A percentile compares a stretch with the other conserved stretches of the same genome.
These are phyloP conservation scores for Debaryomyces prosopidis DNA, from an alignment of 805 yeast genomes.

Conservation along the genomic window DNA sequence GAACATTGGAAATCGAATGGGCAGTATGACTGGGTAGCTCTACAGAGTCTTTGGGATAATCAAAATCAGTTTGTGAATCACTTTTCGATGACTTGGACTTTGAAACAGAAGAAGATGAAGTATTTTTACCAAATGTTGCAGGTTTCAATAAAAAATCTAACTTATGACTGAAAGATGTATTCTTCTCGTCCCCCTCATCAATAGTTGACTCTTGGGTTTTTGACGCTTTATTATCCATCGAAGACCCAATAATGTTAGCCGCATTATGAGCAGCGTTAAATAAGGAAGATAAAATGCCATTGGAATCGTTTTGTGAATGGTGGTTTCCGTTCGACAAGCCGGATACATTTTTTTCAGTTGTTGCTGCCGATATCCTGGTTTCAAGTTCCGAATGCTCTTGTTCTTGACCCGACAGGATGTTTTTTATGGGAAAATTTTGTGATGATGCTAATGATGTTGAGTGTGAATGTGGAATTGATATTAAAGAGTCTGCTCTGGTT, in stretches of 20 bases:
- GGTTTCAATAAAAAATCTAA: conserved; percentile 26
- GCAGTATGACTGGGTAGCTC: neutral
- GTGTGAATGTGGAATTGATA: neutral
- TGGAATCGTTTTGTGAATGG: conserved; percentile 5
- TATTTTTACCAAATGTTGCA: conserved; percentile 10
- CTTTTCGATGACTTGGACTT: conserved; percentile 1
- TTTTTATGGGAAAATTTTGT: neutral
- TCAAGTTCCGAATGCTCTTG: neutral
- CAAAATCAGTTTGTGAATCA: neutral
- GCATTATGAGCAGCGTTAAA: conserved; percentile 51
- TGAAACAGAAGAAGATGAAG: conserved; percentile 8
- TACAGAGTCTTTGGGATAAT: neutral
- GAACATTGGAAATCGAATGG: conserved; percentile 30
- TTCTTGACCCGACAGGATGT: neutral
- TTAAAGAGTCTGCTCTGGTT: neutral
- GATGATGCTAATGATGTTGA: neutral
- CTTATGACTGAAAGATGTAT: conserved; percentile 20
- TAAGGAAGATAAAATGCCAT: conserved; percentile 45
- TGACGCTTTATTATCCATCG: conserved; percentile 8
- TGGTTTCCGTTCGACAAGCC: neutral
- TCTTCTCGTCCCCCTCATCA: conserved; percentile 9
- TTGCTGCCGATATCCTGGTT: neutral
- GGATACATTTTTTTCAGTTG: neutral
- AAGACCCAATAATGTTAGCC: conserved; percentile 24
- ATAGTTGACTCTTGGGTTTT: neutral